A percentile compares a stretch with the other conserved stretches of the same genome.
Conservation (phyloP, 2,329 filamentous ascomycete species). For the Diaporthe vexans region DNA sequence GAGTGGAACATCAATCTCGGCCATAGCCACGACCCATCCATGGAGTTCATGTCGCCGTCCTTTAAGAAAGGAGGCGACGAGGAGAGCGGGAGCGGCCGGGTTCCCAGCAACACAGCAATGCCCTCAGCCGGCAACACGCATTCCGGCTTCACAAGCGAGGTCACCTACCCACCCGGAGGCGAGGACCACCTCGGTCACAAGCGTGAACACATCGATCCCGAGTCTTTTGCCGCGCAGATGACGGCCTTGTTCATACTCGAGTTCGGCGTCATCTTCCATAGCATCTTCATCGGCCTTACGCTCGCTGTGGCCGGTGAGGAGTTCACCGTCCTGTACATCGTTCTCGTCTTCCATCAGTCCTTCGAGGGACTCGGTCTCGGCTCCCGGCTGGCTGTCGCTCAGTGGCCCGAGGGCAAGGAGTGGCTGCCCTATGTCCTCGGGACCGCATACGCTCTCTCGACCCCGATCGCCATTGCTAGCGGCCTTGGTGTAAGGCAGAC, state of each 20-base stretch:
- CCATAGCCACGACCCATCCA: constrained; percentile 34
- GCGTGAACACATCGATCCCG: constrained; percentile 40
- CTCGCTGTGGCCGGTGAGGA: constrained; percentile 70
- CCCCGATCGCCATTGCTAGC: constrained; percentile 64
- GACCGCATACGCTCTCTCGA: constrained; percentile 63
- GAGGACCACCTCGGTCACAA: constrained; percentile 42
- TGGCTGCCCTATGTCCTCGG: constrained; percentile 66
- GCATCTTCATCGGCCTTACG: constrained; percentile 74
- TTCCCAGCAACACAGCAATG: background rate
- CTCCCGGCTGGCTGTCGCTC: constrained; percentile 70
- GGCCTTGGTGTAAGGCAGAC: constrained; percentile 56
- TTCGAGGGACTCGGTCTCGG: constrained; percentile 76
- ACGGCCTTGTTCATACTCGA: constrained; percentile 65
- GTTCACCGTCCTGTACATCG: constrained; percentile 70
- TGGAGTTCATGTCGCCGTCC: constrained; percentile 8
- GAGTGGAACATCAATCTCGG: constrained; percentile 38
- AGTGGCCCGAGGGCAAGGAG: constrained; percentile 56
- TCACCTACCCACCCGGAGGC: constrained; percentile 42
- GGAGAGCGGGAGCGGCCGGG: constrained; percentile 22
- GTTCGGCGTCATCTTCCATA: constrained; percentile 75
- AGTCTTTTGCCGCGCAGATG: constrained; percentile 57
- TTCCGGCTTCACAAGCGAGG: constrained; percentile 36
- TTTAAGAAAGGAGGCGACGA: constrained; percentile 36
- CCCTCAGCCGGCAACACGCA: constrained; percentile 1
- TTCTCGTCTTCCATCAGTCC: constrained; percentile 74